Conservation (phyloP, 2,329 filamentous ascomycete genomes). For the Fusarium concolor region DNA sequence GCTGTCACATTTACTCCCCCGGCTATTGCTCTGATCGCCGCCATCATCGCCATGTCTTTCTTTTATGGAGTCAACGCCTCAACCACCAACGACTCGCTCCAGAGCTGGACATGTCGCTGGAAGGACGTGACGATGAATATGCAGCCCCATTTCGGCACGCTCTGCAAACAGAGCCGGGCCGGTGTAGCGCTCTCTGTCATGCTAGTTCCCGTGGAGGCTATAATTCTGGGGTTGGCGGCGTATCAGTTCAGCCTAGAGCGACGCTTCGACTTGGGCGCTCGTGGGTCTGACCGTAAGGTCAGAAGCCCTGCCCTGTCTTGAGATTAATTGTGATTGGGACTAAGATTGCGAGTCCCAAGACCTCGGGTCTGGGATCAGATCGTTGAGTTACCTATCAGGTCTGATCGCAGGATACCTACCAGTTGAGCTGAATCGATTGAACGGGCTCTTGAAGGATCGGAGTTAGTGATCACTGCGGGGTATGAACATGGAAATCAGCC, state of each 20-base stretch:
- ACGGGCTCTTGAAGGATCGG: neutral
- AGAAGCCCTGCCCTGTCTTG: constrained; percentile 48
- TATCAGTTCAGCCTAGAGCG: constrained; percentile 60
- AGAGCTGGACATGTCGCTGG: constrained; percentile 75
- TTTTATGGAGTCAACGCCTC: constrained; percentile 69
- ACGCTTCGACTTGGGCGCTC: constrained; percentile 47
- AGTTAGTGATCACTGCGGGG: too few relatives aligned
- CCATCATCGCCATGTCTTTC: constrained; percentile 65
- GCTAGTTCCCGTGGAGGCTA: constrained; percentile 67
- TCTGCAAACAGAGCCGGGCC: constrained; percentile 68
- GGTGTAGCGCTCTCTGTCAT: constrained; percentile 66
- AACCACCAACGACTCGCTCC: constrained; percentile 62
- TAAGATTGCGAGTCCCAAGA: constrained; percentile 12
- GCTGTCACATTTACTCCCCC: constrained; percentile 46
- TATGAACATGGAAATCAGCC: neutral
- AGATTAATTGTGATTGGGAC: neutral
- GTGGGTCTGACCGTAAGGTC: constrained; percentile 50
- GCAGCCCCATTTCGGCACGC: constrained; percentile 65
- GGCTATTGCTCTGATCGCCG: constrained; percentile 50
- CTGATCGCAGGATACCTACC: neutral
- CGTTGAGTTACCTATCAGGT: neutral
- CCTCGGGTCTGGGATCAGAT: constrained; percentile 17
- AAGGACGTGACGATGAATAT: constrained; percentile 61
- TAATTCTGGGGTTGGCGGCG: constrained; percentile 59
- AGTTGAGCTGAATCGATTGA: neutral